These are phyloP conservation scores for Termitomyces titanicus DNA, from an alignment of 768 basidiomycete species.

Conservation along the genomic window DNA sequence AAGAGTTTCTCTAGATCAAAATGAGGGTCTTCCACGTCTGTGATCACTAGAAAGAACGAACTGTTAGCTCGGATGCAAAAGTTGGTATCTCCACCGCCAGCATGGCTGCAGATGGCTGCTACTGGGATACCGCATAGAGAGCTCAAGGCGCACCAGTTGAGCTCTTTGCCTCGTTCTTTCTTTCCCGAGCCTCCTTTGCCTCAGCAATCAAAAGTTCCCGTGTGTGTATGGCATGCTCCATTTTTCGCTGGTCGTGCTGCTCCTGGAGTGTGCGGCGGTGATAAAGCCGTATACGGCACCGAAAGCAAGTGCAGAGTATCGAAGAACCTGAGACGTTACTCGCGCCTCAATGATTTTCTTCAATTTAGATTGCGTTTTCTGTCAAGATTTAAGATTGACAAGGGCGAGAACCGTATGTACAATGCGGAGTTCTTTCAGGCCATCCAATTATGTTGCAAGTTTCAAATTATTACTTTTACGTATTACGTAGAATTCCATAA, in stretches of 20 bases:
- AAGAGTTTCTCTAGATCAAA: slow-evolving; percentile 95
- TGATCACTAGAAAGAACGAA: slow-evolving; percentile 57
- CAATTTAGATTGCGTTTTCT: too few species aligned
- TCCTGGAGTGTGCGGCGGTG: slow-evolving; percentile 90
- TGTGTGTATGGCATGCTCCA: slow-evolving; percentile 67
- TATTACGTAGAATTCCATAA: not conserved
- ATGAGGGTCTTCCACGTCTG: slow-evolving; percentile 91
- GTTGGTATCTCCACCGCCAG: slow-evolving; percentile 4
- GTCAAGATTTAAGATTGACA: too few species aligned
- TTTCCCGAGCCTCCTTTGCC: slow-evolving; percentile 89
- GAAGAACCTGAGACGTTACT: slow-evolving; percentile 91
- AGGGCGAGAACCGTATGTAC: too few species aligned
- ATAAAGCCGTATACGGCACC: slow-evolving; percentile 91
- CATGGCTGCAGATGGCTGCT: too few species aligned
- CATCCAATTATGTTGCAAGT: too few species aligned
- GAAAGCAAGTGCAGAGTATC: slow-evolving; percentile 85
- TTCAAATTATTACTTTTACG: not conserved
- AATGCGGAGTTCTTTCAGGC: too few species aligned
- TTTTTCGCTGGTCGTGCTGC: slow-evolving; percentile 72
- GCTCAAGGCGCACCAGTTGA: slow-evolving; percentile 47
- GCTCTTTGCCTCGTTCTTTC: slow-evolving; percentile 59
- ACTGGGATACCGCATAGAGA: not conserved
- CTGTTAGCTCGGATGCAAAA: slow-evolving; percentile 9
- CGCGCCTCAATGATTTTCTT: too few species aligned
- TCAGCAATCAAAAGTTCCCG: slow-evolving; percentile 76